These are phyloP conservation scores for Spathaspora arborariae DNA, from an alignment of 805 yeast genomes.

Conservation along the genomic window DNA sequence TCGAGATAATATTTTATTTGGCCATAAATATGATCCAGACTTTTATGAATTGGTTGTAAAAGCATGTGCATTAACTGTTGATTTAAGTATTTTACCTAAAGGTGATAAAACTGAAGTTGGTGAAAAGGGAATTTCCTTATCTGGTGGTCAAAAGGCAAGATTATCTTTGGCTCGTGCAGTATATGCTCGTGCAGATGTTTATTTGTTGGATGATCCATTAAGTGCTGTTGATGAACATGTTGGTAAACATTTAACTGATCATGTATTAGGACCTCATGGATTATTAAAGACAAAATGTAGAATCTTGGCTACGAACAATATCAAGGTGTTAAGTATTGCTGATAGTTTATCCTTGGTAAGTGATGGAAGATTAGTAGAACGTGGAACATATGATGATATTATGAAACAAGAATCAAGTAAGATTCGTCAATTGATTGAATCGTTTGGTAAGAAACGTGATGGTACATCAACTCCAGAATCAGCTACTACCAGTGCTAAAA, in stretches of 20 bases:
- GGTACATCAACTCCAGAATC: conserved; percentile 9
- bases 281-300: conserved; percentile 69
- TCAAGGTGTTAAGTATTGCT: conserved; percentile 77
- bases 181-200: conserved; percentile 89
- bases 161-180: conserved; percentile 93
- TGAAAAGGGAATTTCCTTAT: conserved; percentile 92
- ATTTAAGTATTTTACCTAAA: conserved; percentile 74
- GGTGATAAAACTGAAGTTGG: conserved; percentile 94
- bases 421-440: conserved; percentile 52
- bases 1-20: conserved; percentile 86
- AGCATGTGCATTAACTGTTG: conserved; percentile 85
- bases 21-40: conserved; percentile 74
- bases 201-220: conserved; percentile 85
- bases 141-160: conserved; percentile 98
- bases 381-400: conserved; percentile 57
- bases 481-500: conserved; percentile 12
- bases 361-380: conserved; percentile 66
- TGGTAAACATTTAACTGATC: conserved; percentile 76
- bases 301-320: conserved; percentile 81
- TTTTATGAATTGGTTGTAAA: conserved; percentile 77
- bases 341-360: conserved; percentile 63
- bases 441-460: conserved; percentile 51
- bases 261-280: conserved; percentile 81
- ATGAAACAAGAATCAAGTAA: conserved; percentile 43
- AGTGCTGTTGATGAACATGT: conserved; percentile 99